Percentiles rank a stretch among this genome's conserved stretches.
Evolutionary conservation across 805 yeast genomes (phyloP).

Genomic region (Candida morakotiae): DNA sequence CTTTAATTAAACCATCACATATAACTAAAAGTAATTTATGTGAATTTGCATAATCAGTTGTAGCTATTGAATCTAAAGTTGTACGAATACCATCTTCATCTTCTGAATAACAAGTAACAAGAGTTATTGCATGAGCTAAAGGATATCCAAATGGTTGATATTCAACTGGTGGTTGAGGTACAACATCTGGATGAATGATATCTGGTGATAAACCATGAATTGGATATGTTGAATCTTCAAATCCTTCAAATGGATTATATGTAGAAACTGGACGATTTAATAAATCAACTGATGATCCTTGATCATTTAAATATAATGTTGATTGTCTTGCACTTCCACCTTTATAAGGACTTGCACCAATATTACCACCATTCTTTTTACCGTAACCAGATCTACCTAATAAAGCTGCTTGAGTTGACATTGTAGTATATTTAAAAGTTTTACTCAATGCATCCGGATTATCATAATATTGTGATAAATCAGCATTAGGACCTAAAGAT

Average conservation of each 20-base stretch:
- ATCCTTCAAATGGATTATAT: slow-evolving; percentile 29
- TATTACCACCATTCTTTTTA: slow-evolving; percentile 12
- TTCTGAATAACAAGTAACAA: slow-evolving; percentile 93
- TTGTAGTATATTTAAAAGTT: slow-evolving; percentile 50
- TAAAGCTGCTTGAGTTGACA: slow-evolving; percentile 59
- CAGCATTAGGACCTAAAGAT: slow-evolving; percentile 37
- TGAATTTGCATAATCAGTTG: slow-evolving; percentile 92
- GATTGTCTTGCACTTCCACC: slow-evolving; percentile 23
- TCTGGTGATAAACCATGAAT: slow-evolving; percentile 52
- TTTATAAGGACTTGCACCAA: slow-evolving; percentile 8
- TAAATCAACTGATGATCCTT: slow-evolving; percentile 31
- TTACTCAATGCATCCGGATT: slow-evolving; percentile 28
- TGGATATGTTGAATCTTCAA: slow-evolving; percentile 25
- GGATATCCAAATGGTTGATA: slow-evolving; percentile 88
- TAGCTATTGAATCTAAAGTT: slow-evolving; percentile 88
- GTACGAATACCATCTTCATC: slow-evolving; percentile 82
- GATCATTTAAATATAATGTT: slow-evolving; percentile 25
- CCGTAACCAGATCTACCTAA: slow-evolving; percentile 15
- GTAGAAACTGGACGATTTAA: slow-evolving; percentile 25
- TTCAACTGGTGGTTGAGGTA: slow-evolving; percentile 87
- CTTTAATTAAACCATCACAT: slow-evolving; percentile 94
- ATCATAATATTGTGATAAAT: slow-evolving; percentile 34
- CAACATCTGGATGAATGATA: slow-evolving; percentile 68
- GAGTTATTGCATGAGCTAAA: slow-evolving; percentile 40
- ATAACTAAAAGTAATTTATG: slow-evolving; percentile 82